phyloP scores from a whole-genome alignment of 2,329 filamentous ascomycete genomes.

The Pyrenophora teres region DNA sequence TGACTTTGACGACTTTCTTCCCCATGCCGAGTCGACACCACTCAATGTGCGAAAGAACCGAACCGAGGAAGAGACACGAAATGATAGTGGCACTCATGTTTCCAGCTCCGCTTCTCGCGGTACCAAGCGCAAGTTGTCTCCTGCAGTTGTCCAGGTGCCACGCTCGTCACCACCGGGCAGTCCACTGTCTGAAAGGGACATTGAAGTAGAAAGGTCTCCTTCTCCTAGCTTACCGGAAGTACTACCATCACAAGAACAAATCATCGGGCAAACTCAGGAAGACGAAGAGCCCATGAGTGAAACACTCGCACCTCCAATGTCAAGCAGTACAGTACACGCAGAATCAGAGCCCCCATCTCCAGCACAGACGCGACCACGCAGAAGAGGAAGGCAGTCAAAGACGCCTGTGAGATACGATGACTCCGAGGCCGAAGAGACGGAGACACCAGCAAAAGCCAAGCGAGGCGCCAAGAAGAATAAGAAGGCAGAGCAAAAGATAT shows the following conservation, averaged over 20 bases:
- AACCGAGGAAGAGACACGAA: conserved; percentile 25
- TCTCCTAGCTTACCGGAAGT: conserved; percentile 45
- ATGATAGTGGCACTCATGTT: conserved; percentile 36
- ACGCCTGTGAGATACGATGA: conserved; percentile 27
- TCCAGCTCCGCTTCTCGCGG: conserved; percentile 43
- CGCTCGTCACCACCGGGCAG: conserved; percentile 46
- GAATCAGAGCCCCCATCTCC: conserved; percentile 24
- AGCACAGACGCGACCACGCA: conserved; percentile 20
- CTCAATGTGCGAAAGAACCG: conserved; percentile 53
- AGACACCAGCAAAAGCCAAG: conserved; percentile 28
- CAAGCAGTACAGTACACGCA: conserved; percentile 46
- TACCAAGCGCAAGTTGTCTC: conserved; percentile 47
- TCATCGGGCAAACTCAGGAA: conserved; percentile 27
- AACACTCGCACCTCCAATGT: conserved; percentile 52
- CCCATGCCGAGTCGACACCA: conserved; percentile 71
- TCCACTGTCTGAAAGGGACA: conserved; percentile 33
- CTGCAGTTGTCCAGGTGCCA: conserved; percentile 44
- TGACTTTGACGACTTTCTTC: conserved; percentile 56
- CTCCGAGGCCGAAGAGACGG: conserved; percentile 30
- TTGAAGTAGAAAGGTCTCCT: conserved; percentile 38
- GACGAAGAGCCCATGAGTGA: conserved; percentile 44
- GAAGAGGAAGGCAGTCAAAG: conserved; percentile 21
- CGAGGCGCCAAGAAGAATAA: conserved; percentile 25
- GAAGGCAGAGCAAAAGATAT: conserved; percentile 41
- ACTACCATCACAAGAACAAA: conserved; percentile 30